phyloP scores from a whole-genome alignment of 805 yeast genomes.

The Nakazawaea ernobii region DNA sequence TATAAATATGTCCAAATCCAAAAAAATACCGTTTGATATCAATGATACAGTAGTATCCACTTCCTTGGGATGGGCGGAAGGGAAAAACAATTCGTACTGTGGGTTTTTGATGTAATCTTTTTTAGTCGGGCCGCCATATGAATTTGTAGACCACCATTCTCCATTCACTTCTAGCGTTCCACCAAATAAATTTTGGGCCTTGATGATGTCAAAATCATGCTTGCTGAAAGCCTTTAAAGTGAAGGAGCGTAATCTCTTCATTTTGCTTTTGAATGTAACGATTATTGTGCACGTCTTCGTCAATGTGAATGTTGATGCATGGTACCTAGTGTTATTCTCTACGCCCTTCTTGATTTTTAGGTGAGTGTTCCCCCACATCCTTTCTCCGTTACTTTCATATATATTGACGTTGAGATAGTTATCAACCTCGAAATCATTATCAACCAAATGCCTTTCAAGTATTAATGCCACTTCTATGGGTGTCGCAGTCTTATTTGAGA shows the following conservation, averaged over 20 bases:
- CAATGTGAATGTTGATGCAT: slow-evolving; percentile 17
- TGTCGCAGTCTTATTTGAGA: slow-evolving; percentile 26
- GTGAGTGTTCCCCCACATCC: slow-evolving; percentile 18
- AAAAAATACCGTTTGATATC: slow-evolving; percentile 20
- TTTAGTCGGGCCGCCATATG: slow-evolving; percentile 53
- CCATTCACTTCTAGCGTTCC: slow-evolving; percentile 24
- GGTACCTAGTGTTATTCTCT: slow-evolving; percentile 26
- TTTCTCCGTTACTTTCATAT: slow-evolving; percentile 27
- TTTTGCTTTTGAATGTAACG: slow-evolving; percentile 11
- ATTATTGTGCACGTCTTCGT: slow-evolving; percentile 18
- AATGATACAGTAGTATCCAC: slow-evolving; percentile 19
- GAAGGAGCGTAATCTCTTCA: slow-evolving; percentile 10
- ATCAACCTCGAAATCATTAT: slow-evolving; percentile 12
- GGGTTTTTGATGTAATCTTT: slow-evolving; percentile 49
- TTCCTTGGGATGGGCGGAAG: slow-evolving; percentile 16
- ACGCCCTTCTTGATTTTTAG: slow-evolving; percentile 14
- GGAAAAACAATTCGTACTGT: slow-evolving; percentile 35
- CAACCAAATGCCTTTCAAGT: slow-evolving; percentile 42
- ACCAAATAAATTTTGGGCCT: slow-evolving; percentile 25
- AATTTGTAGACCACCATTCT: slow-evolving; percentile 36
- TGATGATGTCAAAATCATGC: slow-evolving; percentile 17
- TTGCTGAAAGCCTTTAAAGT: slow-evolving; percentile 14
- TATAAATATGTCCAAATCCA: slow-evolving; percentile 42
- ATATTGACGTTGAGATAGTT: slow-evolving; percentile 14
- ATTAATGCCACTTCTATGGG: slow-evolving; percentile 38